Percentiles rank a stretch among this genome's conserved stretches.
Evolutionary conservation across 805 yeast species (phyloP).

Genomic region (Yamadazyma endophytica): DNA sequence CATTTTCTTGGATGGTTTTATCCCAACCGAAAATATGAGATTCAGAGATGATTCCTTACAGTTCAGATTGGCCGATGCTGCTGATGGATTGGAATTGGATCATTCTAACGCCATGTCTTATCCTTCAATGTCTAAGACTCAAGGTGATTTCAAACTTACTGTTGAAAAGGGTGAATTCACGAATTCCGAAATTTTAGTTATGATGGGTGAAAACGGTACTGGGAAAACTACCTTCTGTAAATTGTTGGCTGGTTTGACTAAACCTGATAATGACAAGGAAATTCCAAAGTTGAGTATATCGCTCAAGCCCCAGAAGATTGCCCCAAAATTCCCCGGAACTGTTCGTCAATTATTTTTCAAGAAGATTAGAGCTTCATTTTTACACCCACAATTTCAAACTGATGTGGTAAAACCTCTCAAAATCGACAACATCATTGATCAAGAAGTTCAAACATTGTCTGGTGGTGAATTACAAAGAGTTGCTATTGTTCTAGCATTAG

Average conservation of each 20-base stretch:
- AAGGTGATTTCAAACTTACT: slow-evolving; percentile 88
- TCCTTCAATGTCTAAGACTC: slow-evolving; percentile 83
- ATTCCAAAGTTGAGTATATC: slow-evolving; percentile 89
- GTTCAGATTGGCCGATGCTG: slow-evolving; percentile 87
- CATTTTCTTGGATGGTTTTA: slow-evolving; percentile 96
- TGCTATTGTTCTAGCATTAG: slow-evolving; percentile 92
- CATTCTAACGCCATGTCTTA: slow-evolving; percentile 74
- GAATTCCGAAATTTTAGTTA: slow-evolving; percentile 93
- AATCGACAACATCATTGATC: slow-evolving; percentile 92
- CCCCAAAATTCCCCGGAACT: slow-evolving; percentile 98
- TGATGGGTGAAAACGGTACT: slow-evolving; percentile 99
- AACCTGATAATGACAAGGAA: slow-evolving; percentile 76
- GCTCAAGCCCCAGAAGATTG: slow-evolving; percentile 99
- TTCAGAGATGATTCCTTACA: slow-evolving; percentile 95
- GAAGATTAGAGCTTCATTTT: slow-evolving; percentile 89
- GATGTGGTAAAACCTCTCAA: slow-evolving; percentile 95
- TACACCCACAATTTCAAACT: slow-evolving; percentile 96
- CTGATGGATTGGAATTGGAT: slow-evolving; percentile 71
- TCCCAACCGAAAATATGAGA: slow-evolving; percentile 94
- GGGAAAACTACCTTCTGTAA: slow-evolving; percentile 98
- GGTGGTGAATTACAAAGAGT: slow-evolving; percentile 99
- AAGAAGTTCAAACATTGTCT: slow-evolving; percentile 94
- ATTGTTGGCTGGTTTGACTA: slow-evolving; percentile 86
- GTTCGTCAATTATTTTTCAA: slow-evolving; percentile 96
- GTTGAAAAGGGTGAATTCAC: slow-evolving; percentile 88